Base-by-base conservation (phyloP, 2,329 filamentous ascomycete genomes). In the Pestalotiopsis sp. region DNA sequence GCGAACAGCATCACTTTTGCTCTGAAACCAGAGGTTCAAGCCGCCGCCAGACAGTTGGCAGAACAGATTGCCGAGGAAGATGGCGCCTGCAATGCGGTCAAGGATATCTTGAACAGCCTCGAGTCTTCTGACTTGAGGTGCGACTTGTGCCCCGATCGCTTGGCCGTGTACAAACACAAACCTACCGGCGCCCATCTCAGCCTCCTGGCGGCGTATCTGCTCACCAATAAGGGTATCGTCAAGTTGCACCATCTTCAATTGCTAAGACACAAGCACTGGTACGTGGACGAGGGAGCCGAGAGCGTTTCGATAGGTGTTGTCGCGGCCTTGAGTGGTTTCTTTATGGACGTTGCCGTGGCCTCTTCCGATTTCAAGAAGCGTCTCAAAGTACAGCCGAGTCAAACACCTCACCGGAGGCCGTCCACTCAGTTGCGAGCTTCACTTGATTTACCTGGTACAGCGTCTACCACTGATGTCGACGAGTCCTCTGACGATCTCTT, bases 121-220 rank as follows among this genome's bases (percentile, higher is more conserved):
- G 83, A 92, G 65, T 78, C 90, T 4, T 87, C 92, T 69, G 83
- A 83, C 25, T 76, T 96, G 69, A 84, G 91, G 68, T 97, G 94
- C 77, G 86, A 87, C 7, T 75, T 97, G 38, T 86, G 89, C 31
- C 92, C 93, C 0, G 86, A 86, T 65, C 86, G 89, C 52, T 85
- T 88, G 1, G 94, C 94, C 0, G 90, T 91, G 0, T 97, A 93
- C 93, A 86, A 90, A 36, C 83, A 96, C 9, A 90, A 89, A 73
- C 85, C 89, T 45, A 93, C 90, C 0, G 83, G 91, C 69, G 85
- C 92, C n/a, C 85, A 85, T 3, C 81, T 97, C 9, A 94, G 92
- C 74, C 85, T 92, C 0, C 84, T 96, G 68, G 93, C 92, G 13
- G 93, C 92, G 3, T 86, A 90, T 9, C 86, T 91, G 0, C 80